A percentile compares a stretch with the other conserved stretches of the same genome.
These are phyloP conservation scores for Populus hybrid DNA, from an alignment of 441 rosid genomes.

Conservation along the genomic window DNA sequence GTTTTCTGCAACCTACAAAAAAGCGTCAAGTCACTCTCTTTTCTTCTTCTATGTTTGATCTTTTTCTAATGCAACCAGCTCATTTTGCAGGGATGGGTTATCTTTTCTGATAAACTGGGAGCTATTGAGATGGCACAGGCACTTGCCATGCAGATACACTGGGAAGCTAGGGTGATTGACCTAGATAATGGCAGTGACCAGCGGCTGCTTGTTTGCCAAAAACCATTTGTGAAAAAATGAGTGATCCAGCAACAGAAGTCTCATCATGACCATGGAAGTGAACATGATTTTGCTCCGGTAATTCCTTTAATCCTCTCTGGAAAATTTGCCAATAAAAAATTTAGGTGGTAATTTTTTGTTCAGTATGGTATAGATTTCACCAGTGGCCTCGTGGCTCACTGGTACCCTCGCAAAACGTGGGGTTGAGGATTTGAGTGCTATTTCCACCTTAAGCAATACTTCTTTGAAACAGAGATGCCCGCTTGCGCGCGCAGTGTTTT, in stretches of 20 bases:
- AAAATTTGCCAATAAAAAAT: background rate
- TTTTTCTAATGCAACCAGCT: background rate
- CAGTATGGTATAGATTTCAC: background rate
- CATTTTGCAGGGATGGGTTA: constrained; percentile 82
- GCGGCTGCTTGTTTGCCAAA: constrained; percentile 92
- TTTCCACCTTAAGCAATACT: too few species aligned
- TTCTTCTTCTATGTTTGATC: background rate
- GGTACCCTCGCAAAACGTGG: too few species aligned
- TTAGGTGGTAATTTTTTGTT: background rate
- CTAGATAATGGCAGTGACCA: constrained; percentile 94
- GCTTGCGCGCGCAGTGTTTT: background rate
- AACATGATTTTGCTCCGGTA: constrained; percentile 42
- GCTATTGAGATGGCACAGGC: constrained; percentile 75
- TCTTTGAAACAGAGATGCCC: background rate
- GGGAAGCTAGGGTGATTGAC: constrained; percentile 97
- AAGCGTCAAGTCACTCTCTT: background rate
- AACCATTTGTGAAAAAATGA: constrained; percentile 80
- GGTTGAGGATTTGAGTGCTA: background rate
- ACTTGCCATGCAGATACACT: constrained; percentile 69
- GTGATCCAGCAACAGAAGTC: constrained; percentile 23
- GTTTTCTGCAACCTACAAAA: background rate
- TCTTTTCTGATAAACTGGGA: constrained; percentile 69
- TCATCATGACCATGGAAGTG: constrained; percentile 20
- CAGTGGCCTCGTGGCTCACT: background rate
- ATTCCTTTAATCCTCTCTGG: constrained; percentile 17